Conservation (phyloP, 176 grass and related monocot genomes). For the Guadua angustifolia region DNA sequence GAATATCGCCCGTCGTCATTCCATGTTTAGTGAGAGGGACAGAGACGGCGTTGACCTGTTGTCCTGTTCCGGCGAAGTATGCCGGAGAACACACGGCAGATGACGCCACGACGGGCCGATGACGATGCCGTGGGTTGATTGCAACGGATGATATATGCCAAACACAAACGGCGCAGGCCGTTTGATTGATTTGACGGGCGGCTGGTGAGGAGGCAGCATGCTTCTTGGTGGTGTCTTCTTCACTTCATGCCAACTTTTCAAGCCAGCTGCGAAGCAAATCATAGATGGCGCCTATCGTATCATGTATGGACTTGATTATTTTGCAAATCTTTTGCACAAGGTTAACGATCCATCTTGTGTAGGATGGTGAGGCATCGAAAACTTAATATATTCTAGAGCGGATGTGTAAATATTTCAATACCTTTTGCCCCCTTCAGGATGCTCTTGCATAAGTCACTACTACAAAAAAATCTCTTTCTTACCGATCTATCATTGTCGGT, state of each 20-base stretch:
- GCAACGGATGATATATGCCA: background rate
- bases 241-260: background rate
- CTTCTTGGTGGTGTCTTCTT: background rate
- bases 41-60: background rate
- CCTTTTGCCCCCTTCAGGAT: background rate
- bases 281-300: too few relatives aligned
- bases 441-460: too few relatives aligned
- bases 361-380: background rate
- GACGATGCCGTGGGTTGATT: background rate
- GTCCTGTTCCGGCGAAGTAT: conserved; percentile 8
- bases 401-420: background rate
- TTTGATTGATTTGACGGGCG: background rate
- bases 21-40: background rate
- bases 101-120: background rate
- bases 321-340: background rate
- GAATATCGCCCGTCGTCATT: background rate
- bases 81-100: conserved; percentile 41
- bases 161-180: background rate
- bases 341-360: background rate
- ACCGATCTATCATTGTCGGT: too few relatives aligned
- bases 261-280: background rate
- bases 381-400: background rate
- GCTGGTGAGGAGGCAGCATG: background rate
- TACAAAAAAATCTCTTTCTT: too few relatives aligned
- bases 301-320: background rate